Evolutionary conservation across 768 basidiomycete genomes (phyloP), one percentile per base, ranked within the genome.

Genomic region (Xanthoconium stramineum): DNA sequence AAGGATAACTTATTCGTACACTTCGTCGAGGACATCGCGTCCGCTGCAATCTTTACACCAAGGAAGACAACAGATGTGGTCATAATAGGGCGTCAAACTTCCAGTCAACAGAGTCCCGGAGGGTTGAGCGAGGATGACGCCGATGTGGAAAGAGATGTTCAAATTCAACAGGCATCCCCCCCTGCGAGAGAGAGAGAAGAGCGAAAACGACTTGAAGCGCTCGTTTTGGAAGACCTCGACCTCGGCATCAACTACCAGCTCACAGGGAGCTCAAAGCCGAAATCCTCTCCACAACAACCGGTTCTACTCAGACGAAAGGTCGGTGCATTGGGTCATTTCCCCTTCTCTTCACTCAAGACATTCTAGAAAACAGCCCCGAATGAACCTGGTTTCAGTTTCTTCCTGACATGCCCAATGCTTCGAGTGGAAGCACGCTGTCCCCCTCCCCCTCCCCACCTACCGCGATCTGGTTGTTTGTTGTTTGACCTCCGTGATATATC

Each of bases 391-490:
- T 38, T 67, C 29, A 61, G 63, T 47, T 42, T 81, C 3, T 63
- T 65, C 2, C 61, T 88, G 39, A 69, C 67, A 19, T 76, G 85
- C 33, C 71, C 81, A 14, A 74, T 86, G 72, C 65, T 94, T 44
- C 83, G 93, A 19, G 44, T 88, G 20, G 81, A 93, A 66, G 65
- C 88, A 47, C 82, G 89, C 46, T 85, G 82, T 65, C 84, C 86
- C 6, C 77, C 90, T 32, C 84, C 85, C 6, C 66, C 74, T 19
- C 67, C 67, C 2, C 70, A 61, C 28, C 38, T 66, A 8, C 76
- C 75, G 17, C 82, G 89, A 28, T 91, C 91, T 43, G 91, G 93
- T 6, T 80, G 82, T 28, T 57, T 91, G 6, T 71, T 89, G 15
- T 29, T 89, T 35, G 89, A 91, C 63, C 50, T 89, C 1, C 82